Evolutionary conservation across 352 stramenopile species (phyloP).

Genomic region (Globisporangium irregulare): DNA sequence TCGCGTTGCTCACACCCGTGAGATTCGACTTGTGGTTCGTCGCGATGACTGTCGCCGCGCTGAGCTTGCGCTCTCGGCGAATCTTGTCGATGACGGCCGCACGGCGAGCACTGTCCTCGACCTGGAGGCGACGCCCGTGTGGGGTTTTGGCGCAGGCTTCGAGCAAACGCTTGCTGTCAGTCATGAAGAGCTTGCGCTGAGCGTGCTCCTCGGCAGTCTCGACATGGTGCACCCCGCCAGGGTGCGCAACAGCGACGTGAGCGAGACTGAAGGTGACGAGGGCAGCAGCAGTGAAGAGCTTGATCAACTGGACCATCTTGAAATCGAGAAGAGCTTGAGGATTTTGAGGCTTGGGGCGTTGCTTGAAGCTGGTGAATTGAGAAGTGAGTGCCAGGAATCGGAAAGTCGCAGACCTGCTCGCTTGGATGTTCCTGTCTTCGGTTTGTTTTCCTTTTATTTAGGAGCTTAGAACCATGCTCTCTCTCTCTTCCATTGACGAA

Average conservation of each 20-base stretch:
- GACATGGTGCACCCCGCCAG: conserved; percentile 5
- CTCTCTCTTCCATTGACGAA: neutral
- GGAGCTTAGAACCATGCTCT: neutral
- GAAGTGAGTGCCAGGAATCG: neutral
- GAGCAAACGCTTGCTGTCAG: conserved; percentile 13
- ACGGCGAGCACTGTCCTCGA: neutral
- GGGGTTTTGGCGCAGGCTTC: conserved; percentile 11
- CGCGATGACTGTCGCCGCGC: conserved; percentile 1
- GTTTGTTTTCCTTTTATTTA: neutral
- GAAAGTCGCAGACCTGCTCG: neutral
- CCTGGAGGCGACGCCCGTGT: neutral
- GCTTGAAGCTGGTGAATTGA: neutral
- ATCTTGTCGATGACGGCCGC: conserved; percentile 3
- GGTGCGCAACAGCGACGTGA: conserved; percentile 2
- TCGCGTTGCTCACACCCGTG: conserved; percentile 2
- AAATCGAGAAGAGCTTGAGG: neutral
- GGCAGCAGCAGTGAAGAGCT: neutral
- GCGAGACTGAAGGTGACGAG: neutral
- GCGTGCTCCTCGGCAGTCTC: neutral
- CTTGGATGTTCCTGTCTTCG: neutral
- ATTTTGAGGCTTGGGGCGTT: neutral
- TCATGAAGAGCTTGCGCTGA: conserved; percentile 10
- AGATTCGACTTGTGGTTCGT: conserved; percentile 15
- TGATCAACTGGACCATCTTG: neutral
- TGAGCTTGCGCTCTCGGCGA: neutral